Conservation (phyloP, 225 moss, liverwort and hornwort species). For the Asterella californica region DNA sequence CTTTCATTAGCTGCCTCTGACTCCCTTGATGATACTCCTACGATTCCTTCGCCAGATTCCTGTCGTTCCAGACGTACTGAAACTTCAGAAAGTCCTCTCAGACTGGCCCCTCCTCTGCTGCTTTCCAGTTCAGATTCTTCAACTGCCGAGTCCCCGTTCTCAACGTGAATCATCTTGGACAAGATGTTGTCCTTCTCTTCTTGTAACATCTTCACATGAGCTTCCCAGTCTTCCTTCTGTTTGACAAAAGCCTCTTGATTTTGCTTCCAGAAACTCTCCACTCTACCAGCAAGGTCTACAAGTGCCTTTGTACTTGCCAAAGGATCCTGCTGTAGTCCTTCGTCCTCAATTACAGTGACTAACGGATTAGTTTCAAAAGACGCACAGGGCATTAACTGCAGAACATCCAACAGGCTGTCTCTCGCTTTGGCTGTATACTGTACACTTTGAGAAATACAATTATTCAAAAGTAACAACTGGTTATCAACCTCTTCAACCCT, state of each 20-base stretch:
- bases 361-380: constrained; percentile 18
- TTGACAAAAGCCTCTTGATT: constrained; percentile 57
- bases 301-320: constrained; percentile 48
- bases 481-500: constrained; percentile 53
- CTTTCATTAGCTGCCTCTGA: constrained; percentile 20
- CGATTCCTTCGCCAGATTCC: constrained; percentile 3
- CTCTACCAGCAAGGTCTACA: constrained; percentile 53
- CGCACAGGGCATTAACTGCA: constrained; percentile 26
- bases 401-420: constrained; percentile 28
- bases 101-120: constrained; percentile 16
- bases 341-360: constrained; percentile 15
- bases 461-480: constrained; percentile 48
- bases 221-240: constrained; percentile 51
- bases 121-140: constrained; percentile 23
- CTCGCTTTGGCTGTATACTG: constrained; percentile 49
- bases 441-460: constrained; percentile 41
- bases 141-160: constrained; percentile 11
- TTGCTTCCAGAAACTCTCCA: constrained; percentile 60
- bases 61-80: not conserved
- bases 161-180: constrained; percentile 32
- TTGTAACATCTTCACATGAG: constrained; percentile 30
- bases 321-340: constrained; percentile 47
- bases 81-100: not conserved
- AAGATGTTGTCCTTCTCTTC: constrained; percentile 39
- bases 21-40: constrained; percentile 7